phyloP scores from a whole-genome alignment of 257 asterid genomes.

The Penstemon newberryi region DNA sequence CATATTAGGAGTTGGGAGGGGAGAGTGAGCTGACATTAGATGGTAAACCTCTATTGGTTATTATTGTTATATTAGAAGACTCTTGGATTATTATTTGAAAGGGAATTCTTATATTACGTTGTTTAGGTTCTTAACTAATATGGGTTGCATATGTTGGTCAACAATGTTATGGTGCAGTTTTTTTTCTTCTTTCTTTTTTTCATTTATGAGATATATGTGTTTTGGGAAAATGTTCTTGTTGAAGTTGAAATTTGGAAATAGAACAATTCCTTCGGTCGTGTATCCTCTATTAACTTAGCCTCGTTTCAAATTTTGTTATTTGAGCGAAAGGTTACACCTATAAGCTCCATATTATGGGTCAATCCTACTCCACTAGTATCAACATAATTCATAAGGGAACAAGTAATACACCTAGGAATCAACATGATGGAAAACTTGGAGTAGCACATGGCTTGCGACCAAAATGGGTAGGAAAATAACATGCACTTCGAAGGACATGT shows the following conservation, averaged over 20 bases:
- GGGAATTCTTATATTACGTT: too few relatives aligned
- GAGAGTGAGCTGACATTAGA: neutral
- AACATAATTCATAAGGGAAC: neutral
- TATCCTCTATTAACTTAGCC: too few relatives aligned
- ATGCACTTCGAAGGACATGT: neutral
- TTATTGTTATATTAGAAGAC: neutral
- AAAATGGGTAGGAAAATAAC: neutral
- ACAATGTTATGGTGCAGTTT: neutral
- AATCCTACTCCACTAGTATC: neutral
- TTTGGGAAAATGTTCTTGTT: too few relatives aligned
- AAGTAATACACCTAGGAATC: too few relatives aligned
- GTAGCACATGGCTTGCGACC: neutral
- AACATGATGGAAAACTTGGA: too few relatives aligned
- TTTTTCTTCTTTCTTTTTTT: too few relatives aligned
- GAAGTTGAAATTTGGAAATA: too few relatives aligned
- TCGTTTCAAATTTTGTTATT: neutral
- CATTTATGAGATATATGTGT: too few relatives aligned
- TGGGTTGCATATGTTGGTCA: neutral
- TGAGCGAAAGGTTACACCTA: constrained; percentile 7
- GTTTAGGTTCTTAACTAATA: neutral
- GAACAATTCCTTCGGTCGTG: too few relatives aligned
- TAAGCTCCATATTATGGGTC: neutral
- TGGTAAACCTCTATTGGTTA: neutral
- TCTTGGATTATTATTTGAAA: neutral
- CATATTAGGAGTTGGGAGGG: neutral